Evolutionary conservation across 495 filamentous ascomycete genomes (phyloP).

Genomic region (Amphirosellinia nigrospora): DNA sequence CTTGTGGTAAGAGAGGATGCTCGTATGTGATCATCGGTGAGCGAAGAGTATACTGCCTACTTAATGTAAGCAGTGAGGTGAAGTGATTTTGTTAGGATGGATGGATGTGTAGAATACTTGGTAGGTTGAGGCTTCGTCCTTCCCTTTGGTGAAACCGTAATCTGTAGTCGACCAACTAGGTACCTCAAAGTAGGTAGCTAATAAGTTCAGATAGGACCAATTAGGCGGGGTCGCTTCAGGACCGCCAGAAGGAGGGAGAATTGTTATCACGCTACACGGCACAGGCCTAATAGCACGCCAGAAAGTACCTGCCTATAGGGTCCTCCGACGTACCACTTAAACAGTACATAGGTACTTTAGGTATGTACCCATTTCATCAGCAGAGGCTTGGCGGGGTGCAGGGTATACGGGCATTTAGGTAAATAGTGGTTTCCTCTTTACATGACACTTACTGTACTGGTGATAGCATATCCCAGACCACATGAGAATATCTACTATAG

Average conservation of each 20-base stretch:
- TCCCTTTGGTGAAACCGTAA: neutral
- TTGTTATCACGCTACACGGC: conserved; percentile 15
- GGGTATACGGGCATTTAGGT: no score
- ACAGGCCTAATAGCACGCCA: neutral
- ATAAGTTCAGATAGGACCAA: conserved; percentile 13
- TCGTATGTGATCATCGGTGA: neutral
- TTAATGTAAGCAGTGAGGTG: neutral
- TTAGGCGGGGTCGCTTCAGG: conserved; percentile 16
- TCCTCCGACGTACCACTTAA: conserved; percentile 14
- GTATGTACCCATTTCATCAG: no score
- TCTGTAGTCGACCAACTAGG: neutral
- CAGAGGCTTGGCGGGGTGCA: neutral
- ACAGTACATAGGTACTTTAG: neutral
- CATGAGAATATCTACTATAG: no score
- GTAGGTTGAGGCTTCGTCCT: conserved; percentile 10
- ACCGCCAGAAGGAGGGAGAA: neutral
- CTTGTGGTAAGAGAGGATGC: neutral
- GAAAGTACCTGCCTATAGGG: no score
- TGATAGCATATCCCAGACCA: neutral
- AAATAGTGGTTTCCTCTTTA: neutral
- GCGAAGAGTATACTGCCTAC: neutral
- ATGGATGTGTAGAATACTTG: conserved; percentile 4
- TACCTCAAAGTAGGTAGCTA: no score
- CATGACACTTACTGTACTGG: neutral
- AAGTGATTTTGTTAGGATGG: conserved; percentile 11